Evolutionary conservation across 2,329 filamentous ascomycete species (phyloP).

Genomic region (Phaeophleospora eucalypticola): DNA sequence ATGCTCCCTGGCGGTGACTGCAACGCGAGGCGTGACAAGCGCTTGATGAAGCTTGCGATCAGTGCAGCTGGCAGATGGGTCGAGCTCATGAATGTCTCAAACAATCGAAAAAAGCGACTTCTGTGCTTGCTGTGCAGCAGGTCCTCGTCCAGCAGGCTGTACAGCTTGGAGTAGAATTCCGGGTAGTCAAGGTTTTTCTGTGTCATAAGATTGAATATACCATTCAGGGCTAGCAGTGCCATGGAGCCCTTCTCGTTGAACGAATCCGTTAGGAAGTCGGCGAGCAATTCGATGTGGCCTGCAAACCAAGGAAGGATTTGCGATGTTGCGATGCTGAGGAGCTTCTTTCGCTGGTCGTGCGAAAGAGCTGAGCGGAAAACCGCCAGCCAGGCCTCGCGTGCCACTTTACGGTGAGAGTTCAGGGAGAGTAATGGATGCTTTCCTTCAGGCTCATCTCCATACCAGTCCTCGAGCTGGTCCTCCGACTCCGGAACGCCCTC

Average conservation of each 20-base stretch:
- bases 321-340: slow-evolving; percentile 70
- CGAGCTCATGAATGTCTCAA: slow-evolving; percentile 86
- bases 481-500: slow-evolving; percentile 66
- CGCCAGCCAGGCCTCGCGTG: slow-evolving; percentile 82
- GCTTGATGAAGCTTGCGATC: slow-evolving; percentile 94
- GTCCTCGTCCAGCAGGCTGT: slow-evolving; percentile 80
- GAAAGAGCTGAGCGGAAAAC: slow-evolving; percentile 65
- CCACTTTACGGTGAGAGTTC: slow-evolving; percentile 69
- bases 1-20: slow-evolving; percentile 85
- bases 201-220: slow-evolving; percentile 90
- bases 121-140: slow-evolving; percentile 92
- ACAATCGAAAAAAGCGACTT: slow-evolving; percentile 84
- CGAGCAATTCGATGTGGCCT: slow-evolving; percentile 76
- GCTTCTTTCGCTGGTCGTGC: slow-evolving; percentile 71
- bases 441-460: slow-evolving; percentile 60
- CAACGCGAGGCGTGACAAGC: slow-evolving; percentile 78
- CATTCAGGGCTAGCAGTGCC: slow-evolving; percentile 82
- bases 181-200: slow-evolving; percentile 88
- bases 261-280: slow-evolving; percentile 95
- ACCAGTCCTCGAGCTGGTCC: slow-evolving; percentile 66
- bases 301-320: slow-evolving; percentile 82
- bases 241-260: slow-evolving; percentile 83
- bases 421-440: slow-evolving; percentile 63
- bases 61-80: slow-evolving; percentile 87
- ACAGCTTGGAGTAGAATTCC: slow-evolving; percentile 83